Base-by-base conservation (phyloP, 2,329 filamentous ascomycete species). In the Fusarium subglutinans region DNA sequence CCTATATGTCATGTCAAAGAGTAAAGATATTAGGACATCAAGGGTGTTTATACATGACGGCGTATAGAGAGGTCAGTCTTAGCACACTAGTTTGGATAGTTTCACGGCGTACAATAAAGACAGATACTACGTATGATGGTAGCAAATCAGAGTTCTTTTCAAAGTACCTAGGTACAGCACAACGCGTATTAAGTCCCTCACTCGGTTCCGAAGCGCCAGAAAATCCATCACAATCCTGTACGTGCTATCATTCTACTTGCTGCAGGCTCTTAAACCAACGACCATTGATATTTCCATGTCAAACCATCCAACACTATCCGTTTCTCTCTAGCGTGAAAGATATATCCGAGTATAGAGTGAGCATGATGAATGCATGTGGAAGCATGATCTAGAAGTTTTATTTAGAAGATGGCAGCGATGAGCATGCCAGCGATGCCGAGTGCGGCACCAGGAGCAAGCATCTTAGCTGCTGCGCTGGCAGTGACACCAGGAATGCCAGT, bases 1-100 rank as follows among this genome's bases (percentile, higher is more conserved):
- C 89, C 90, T 1, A 84, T 91, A 24, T 92, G 90, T 77, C 79
- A 81, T 60, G 71, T 74, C 44, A 73, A 70, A 56, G 70, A 75
- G 62, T 75, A 66, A 65, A 54, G 38, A 69, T 63, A 68, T 58
- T 56, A 69, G 47, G 51, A 57, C 69, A 68, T 50, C 54, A 38
- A 43, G 55, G 63, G 61, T 38, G 62, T 65, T 58, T 40, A 60
- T 61, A 53, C 60, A 28, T 47, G 50, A 67, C 44, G 63, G 72
- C 69, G 72, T 64, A 70, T 38, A 43, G 61, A 63, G 62, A 69
- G 64, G 50, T 64, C 55, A 60, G 57, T 73, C 53, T 65, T 44
- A 38, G 44, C 47, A 60, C 70, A 43, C 48, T 41, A 50, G 37
- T 56, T 24, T 59, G 47, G 45, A 65, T 45, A 50, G 41, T 44